Conservation (phyloP, 495 filamentous ascomycete genomes). For the Penicillium argentinense region DNA sequence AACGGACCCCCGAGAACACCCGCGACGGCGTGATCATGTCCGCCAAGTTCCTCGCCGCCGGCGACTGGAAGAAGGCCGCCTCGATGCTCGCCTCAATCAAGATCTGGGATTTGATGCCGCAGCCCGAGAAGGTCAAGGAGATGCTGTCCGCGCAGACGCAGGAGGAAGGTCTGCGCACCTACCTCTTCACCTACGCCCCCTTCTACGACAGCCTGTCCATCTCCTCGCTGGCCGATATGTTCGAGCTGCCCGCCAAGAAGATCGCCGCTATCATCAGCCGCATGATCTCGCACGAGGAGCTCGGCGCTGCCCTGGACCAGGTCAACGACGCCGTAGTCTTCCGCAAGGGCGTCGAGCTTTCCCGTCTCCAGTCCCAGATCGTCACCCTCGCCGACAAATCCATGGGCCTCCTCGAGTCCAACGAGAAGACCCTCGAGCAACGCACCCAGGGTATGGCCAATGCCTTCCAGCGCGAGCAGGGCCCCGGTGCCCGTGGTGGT, state of each 20-base stretch:
- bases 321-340: constrained; percentile 98
- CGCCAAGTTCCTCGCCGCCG: constrained; percentile 91
- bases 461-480: constrained; percentile 87
- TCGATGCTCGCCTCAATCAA: constrained; percentile 94
- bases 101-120: constrained; percentile 95
- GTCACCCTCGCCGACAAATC: constrained; percentile 95
- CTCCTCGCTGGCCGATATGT: constrained; percentile 84
- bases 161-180: constrained; percentile 95
- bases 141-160: constrained; percentile 98
- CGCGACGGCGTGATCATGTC: constrained; percentile 99
- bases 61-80: constrained; percentile 96
- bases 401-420: constrained; percentile 89
- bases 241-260: constrained; percentile 87
- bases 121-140: constrained; percentile 85
- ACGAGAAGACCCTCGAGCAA: constrained; percentile 95
- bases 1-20: constrained; percentile 98
- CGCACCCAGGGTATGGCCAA: constrained; percentile 93
- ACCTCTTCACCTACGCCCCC: constrained; percentile 98
- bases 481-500: constrained; percentile 72
- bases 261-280: constrained; percentile 93
- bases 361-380: constrained; percentile 90
- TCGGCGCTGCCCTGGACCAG: constrained; percentile 94
- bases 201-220: constrained; percentile 97
- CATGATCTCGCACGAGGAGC: constrained; percentile 99
- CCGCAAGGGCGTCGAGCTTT: constrained; percentile 98